Evolutionary conservation across 805 yeast species (phyloP).

Genomic region (Danielia oregonensis): DNA sequence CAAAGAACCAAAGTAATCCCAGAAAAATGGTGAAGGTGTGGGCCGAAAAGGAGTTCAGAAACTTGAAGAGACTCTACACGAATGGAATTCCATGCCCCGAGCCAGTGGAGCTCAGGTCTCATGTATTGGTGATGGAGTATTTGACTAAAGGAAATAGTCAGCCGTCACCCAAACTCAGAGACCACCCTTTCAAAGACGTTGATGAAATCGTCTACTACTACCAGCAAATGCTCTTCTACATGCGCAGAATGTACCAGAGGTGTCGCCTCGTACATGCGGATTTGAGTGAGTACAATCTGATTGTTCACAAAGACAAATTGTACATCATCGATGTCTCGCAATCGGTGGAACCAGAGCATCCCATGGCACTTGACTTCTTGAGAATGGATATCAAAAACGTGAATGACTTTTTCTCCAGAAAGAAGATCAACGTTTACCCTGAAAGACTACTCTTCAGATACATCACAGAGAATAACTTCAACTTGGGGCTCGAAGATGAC

Average conservation of each 20-base stretch:
- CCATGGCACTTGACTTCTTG: slow-evolving; percentile 89
- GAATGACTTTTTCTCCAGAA: slow-evolving; percentile 76
- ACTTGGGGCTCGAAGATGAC: slow-evolving; percentile 34
- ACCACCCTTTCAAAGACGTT: slow-evolving; percentile 67
- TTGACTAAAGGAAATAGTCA: slow-evolving; percentile 74
- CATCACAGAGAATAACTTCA: slow-evolving; percentile 50
- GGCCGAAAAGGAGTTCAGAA: slow-evolving; percentile 98
- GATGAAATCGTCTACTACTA: slow-evolving; percentile 68
- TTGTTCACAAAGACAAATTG: slow-evolving; percentile 73
- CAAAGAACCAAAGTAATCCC: slow-evolving; percentile 85
- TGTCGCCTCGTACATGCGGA: slow-evolving; percentile 96
- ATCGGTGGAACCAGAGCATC: slow-evolving; percentile 96
- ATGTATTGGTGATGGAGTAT: slow-evolving; percentile 93
- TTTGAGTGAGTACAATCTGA: slow-evolving; percentile 88
- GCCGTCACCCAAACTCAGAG: slow-evolving; percentile 88
- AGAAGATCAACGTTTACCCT: slow-evolving; percentile 70
- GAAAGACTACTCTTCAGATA: slow-evolving; percentile 81
- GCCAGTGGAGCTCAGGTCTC: slow-evolving; percentile 83
- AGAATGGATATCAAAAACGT: slow-evolving; percentile 98
- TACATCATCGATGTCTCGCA: slow-evolving; percentile 96
- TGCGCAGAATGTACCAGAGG: slow-evolving; percentile 81
- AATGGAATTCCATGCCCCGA: slow-evolving; percentile 91
- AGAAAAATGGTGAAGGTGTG: slow-evolving; percentile 96
- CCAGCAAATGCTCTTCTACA: slow-evolving; percentile 74
- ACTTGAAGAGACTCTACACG: slow-evolving; percentile 73